These are phyloP conservation scores for Haplosporangium gracile DNA, from an alignment of 192 early-diverging fungal species.

Conservation along the genomic window DNA sequence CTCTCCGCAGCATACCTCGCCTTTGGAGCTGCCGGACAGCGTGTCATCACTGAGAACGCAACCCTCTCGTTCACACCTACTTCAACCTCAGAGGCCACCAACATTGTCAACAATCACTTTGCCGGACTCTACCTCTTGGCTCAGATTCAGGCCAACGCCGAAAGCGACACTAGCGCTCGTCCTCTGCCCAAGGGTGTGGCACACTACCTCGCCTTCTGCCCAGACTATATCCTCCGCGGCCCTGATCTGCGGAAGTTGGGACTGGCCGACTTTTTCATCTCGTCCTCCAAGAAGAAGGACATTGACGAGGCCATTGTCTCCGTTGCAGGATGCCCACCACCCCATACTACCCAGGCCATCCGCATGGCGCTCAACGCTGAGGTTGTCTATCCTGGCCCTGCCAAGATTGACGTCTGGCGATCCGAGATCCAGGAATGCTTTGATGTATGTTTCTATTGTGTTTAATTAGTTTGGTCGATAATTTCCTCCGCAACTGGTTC, in stretches of 20 bases:
- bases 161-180: conserved; percentile 18
- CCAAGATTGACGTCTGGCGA: conserved; percentile 63
- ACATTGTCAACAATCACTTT: conserved; percentile 32
- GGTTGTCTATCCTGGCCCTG: conserved; percentile 62
- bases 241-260: conserved; percentile 62
- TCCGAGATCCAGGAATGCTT: conserved; percentile 60
- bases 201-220: conserved; percentile 58
- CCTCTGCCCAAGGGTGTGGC: conserved; percentile 48
- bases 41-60: conserved; percentile 62
- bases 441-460: conserved; percentile 42
- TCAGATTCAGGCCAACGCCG: conserved; percentile 21
- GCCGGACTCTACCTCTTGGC: conserved; percentile 42
- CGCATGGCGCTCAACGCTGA: conserved; percentile 58
- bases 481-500: not conserved
- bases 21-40: conserved; percentile 42
- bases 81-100: not conserved
- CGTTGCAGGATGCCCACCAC: conserved; percentile 62
- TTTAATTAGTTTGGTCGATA: not conserved
- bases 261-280: conserved; percentile 62
- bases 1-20: conserved; percentile 50
- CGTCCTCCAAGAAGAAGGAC: conserved; percentile 57
- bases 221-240: conserved; percentile 59
- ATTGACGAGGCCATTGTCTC: conserved; percentile 50
- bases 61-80: conserved; percentile 48
- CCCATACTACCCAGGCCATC: conserved; percentile 57